A percentile compares a stretch with the other conserved stretches of the same genome.
Evolutionary conservation across 2,329 filamentous ascomycete species (phyloP).

Genomic region (Botrytis aclada): DNA sequence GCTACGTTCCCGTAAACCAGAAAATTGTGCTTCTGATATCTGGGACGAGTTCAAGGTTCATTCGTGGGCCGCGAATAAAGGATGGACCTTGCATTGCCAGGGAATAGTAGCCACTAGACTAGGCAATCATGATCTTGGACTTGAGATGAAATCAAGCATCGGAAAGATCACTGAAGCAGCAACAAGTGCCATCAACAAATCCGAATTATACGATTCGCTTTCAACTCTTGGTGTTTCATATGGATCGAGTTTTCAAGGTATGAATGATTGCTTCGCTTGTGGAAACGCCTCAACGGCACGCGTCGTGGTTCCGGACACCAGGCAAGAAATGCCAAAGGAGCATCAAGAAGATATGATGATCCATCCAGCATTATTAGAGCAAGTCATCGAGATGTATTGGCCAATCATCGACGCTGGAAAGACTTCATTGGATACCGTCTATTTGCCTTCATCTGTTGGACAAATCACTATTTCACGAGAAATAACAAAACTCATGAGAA

Average conservation of each 20-base stretch:
- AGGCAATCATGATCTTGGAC: not conserved
- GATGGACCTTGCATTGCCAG: conserved; percentile 50
- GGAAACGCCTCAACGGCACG: not conserved
- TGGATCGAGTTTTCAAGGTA: conserved; percentile 45
- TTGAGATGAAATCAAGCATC: not conserved
- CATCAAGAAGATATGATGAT: conserved; percentile 46
- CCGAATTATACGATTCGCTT: conserved; percentile 17
- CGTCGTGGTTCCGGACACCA: conserved; percentile 17
- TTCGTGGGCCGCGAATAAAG: conserved; percentile 13
- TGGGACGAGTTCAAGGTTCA: conserved; percentile 20
- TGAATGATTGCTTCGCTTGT: conserved; percentile 20
- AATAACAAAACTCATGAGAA: conserved; percentile 40
- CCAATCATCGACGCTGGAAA: conserved; percentile 7
- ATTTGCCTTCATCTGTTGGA: conserved; percentile 23
- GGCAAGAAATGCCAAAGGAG: conserved; percentile 37
- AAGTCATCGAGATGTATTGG: conserved; percentile 39
- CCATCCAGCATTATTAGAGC: conserved; percentile 57
- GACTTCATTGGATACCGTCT: conserved; percentile 7
- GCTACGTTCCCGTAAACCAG: conserved; percentile 45
- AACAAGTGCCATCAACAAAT: not conserved
- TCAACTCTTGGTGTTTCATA: conserved; percentile 45
- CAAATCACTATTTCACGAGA: conserved; percentile 41
- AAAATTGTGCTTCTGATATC: conserved; percentile 28
- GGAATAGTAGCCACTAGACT: conserved; percentile 34
- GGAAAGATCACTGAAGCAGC: not conserved